These are phyloP conservation scores for Protea cynaroides DNA, from an alignment of 164 flowering plant species.

Conservation along the genomic window DNA sequence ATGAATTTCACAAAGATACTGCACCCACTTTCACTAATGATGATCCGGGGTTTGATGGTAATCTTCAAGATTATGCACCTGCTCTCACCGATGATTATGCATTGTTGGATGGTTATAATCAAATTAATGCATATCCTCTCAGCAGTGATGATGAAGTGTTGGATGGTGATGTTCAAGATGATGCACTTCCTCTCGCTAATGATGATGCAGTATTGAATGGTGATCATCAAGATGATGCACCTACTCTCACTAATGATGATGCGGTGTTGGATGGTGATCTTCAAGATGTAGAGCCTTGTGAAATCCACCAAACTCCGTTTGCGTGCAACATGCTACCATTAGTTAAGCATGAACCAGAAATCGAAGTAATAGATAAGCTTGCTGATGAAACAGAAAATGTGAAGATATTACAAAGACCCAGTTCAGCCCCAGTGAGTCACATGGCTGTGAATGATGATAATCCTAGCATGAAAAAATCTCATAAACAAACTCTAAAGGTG, in stretches of 20 bases:
- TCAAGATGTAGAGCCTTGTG: conserved; percentile 17
- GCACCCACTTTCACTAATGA: not conserved
- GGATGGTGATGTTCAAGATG: conserved; percentile 10
- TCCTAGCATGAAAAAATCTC: conserved; percentile 9
- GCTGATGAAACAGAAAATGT: conserved; percentile 14
- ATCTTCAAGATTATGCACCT: conserved; percentile 9
- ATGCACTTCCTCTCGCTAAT: not conserved
- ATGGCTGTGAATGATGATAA: conserved; percentile 9
- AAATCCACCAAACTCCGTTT: conserved; percentile 15
- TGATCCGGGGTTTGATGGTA: not conserved
- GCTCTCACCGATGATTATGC: conserved; percentile 4
- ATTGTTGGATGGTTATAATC: conserved; percentile 2
- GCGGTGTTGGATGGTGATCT: not conserved
- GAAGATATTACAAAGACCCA: conserved; percentile 11
- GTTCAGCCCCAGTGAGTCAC: conserved; percentile 11
- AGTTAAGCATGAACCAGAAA: conserved; percentile 15
- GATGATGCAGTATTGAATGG: not conserved
- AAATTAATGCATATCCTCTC: not conserved
- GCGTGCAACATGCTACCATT: not conserved
- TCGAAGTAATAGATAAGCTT: conserved; percentile 17
- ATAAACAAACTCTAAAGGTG: conserved; percentile 34
- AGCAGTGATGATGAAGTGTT: not conserved
- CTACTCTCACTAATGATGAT: not conserved
- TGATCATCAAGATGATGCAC: conserved; percentile 13
- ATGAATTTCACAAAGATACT: conserved; percentile 20